phyloP scores from a whole-genome alignment of 345 rosid species.

The Nephelium lappaceum region DNA sequence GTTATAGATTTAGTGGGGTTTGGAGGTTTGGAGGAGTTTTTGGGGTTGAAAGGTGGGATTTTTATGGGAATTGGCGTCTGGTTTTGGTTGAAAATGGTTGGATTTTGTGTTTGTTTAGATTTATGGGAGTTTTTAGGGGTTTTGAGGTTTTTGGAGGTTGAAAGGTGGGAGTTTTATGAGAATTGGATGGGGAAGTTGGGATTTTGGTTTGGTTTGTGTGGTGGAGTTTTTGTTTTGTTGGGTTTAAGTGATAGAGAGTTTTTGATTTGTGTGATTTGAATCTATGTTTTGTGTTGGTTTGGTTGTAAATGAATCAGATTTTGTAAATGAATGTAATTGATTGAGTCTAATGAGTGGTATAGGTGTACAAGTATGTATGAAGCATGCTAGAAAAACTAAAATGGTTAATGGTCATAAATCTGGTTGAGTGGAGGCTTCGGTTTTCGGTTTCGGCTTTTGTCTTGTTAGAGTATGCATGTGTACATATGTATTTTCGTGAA shows the following conservation, averaged over 20 bases:
- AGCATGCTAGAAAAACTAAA: neutral
- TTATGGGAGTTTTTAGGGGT: neutral
- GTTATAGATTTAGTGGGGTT: neutral
- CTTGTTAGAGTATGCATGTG: neutral
- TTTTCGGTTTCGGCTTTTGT: neutral
- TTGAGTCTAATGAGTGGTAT: neutral
- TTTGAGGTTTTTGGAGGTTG: neutral
- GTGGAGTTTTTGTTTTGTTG: constrained; percentile 11
- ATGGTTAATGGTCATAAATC: constrained; percentile 2
- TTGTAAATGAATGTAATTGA: neutral
- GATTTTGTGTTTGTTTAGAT: neutral
- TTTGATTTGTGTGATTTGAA: neutral
- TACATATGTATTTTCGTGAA: neutral
- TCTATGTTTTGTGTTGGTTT: neutral
- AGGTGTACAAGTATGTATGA: neutral
- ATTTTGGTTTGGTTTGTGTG: constrained; percentile 2
- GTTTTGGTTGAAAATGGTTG: neutral
- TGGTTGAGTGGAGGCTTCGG: neutral
- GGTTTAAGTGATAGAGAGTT: neutral
- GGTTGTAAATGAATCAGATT: neutral
- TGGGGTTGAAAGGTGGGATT: neutral
- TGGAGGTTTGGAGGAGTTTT: neutral
- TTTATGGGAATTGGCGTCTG: neutral
- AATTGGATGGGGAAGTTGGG: neutral
- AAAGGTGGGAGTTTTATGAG: neutral